Base-by-base conservation (phyloP, 495 filamentous ascomycete species). In the Darksidea phi region DNA sequence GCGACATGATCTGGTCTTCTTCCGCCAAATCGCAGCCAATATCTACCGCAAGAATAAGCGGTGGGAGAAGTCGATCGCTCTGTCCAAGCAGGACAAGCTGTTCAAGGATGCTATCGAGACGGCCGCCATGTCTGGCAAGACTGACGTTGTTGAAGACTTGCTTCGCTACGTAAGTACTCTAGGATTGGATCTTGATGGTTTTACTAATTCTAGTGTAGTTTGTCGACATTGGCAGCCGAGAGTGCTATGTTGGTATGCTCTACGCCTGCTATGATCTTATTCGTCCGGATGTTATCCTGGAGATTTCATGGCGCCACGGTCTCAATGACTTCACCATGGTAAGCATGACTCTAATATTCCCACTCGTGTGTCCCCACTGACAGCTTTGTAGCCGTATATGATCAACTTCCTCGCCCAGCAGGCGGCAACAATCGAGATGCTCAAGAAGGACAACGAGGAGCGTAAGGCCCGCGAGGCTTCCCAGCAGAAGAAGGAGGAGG, bases 31-130 rank as follows among this genome's bases (percentile, higher is more conserved):
- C 68, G 93, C 95, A 10, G 90, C 95, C 66, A 95, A 83, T 79
- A 97, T 99, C 77, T 99, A 97, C 79, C 90, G 95, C 63, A 97
- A 97, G 83, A 97, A 96, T 80, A 97, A 97, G 86, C 85, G 95
- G 59, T 99, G 95, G 95, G 91, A 95, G 74, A 97, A 97, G 80
- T 97, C 94, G n/a, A 97, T 99, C 74, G 85, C 89, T 49, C 79
- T 99, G 47, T 96, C 91, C 11, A 99, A 99, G 82, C 95, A 97
- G 73, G 95, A 99, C 79, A 97, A 95, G 84, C 80, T 99, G 36
- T 99, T 92, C 86, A 97, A 96, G 82, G 95, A 99, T 81, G 95
- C 95, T 25, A 97, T 99, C 65, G 95, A 99, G 81, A 99, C 95
- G 24, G 84, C 95, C 12, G 95, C 95, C n/a, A 92, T 97, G 45